Conservation (phyloP, 768 basidiomycete species). For the Suillus luteus region DNA sequence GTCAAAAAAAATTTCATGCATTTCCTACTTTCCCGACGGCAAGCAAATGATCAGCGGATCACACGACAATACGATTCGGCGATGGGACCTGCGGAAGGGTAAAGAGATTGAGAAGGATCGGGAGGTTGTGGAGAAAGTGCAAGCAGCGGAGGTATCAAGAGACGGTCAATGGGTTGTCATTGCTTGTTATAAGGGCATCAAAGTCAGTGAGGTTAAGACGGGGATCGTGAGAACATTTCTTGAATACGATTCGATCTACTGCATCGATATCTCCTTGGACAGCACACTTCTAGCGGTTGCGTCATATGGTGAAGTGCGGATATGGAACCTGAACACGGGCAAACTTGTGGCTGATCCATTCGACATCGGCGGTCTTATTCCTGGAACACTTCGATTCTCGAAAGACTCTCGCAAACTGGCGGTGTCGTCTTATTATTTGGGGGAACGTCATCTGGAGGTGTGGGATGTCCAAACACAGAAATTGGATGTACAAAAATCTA, state of each 20-base stretch:
- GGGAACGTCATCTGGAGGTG: background rate
- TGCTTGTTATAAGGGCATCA: fast-evolving
- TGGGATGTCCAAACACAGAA: background rate
- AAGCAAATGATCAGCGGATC: slow-evolving; percentile 1
- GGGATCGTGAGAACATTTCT: background rate
- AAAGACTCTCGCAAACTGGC: background rate
- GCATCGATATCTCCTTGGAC: background rate
- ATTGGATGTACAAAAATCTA: background rate
- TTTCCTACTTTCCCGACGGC: background rate
- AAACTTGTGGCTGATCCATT: background rate
- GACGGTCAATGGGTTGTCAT: background rate
- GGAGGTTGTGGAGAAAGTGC: fast-evolving
- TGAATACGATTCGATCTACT: fast-evolving
- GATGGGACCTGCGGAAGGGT: background rate
- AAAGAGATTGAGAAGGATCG: background rate
- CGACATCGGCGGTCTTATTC: background rate
- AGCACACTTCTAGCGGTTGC: background rate
- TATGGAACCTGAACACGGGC: background rate
- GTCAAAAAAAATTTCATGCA: background rate
- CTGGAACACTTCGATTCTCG: background rate
- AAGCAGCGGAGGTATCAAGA: background rate
- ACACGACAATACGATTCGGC: background rate
- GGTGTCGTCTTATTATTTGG: fast-evolving
- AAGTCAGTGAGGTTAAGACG: background rate
- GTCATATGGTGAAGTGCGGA: background rate